phyloP scores from a whole-genome alignment of 345 rosid species.

The Passiflora organensis region DNA sequence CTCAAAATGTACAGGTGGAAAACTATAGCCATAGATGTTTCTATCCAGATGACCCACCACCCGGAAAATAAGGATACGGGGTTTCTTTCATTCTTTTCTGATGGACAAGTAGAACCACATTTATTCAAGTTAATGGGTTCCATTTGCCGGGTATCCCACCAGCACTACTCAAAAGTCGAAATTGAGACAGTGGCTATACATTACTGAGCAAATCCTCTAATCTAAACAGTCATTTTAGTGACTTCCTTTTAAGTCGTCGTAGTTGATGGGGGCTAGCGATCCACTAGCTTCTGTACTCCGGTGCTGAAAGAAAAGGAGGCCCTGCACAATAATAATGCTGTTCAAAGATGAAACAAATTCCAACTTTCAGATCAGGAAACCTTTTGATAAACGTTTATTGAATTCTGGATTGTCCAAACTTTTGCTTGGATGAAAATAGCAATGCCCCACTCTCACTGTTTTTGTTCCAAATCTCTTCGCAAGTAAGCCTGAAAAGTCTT shows the following conservation, averaged over 20 bases:
- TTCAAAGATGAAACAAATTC: slow-evolving; percentile 22
- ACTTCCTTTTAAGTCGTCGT: slow-evolving; percentile 21
- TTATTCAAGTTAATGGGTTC: slow-evolving; percentile 19
- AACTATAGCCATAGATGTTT: slow-evolving; percentile 17
- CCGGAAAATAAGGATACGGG: slow-evolving; percentile 27
- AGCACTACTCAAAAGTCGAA: slow-evolving; percentile 19
- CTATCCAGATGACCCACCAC: slow-evolving; percentile 35
- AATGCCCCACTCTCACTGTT: neutral
- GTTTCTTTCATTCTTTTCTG: slow-evolving; percentile 6
- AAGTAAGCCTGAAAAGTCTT: slow-evolving; percentile 1
- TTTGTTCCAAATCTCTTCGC: slow-evolving; percentile 10
- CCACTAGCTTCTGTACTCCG: slow-evolving; percentile 42
- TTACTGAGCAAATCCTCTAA: slow-evolving; percentile 15
- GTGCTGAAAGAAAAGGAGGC: slow-evolving; percentile 18
- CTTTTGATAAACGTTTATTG: slow-evolving; percentile 5
- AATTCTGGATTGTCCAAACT: too few relatives aligned
- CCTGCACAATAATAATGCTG: slow-evolving; percentile 35
- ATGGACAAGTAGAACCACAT: slow-evolving; percentile 22
- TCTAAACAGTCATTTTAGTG: slow-evolving; percentile 16
- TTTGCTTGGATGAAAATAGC: too few relatives aligned
- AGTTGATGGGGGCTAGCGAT: slow-evolving; percentile 10
- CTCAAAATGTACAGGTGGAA: slow-evolving; percentile 5
- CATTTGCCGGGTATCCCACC: slow-evolving; percentile 35
- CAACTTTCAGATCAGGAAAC: slow-evolving; percentile 31
- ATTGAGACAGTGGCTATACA: slow-evolving; percentile 20